Base-by-base conservation (phyloP, 2,329 filamentous ascomycete genomes). In the Xylaria hypoxylon region DNA sequence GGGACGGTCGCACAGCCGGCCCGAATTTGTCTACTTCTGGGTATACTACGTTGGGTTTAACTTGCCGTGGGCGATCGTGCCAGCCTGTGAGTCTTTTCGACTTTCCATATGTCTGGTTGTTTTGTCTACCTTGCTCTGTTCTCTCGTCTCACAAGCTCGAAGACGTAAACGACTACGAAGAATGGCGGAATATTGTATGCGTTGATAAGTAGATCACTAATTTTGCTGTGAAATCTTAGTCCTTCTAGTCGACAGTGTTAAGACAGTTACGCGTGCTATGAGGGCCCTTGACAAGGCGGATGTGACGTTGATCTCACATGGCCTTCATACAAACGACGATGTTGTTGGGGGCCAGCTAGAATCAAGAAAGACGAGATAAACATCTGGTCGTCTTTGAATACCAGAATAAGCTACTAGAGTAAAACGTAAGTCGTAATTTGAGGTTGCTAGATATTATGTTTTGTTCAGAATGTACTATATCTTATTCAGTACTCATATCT, bases 21-120 rank as follows among this genome's bases (percentile, higher is more conserved):
- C 88, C 1, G 88, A 90, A 77, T 78, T 80, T 24, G 74, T 86
- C 33, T 90, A 90, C 71, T 89, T 86, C 71, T 90, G 87, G 87
- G 79, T 86, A 19, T 90, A 90, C 71, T 90, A 88, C 67, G 79
- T 87, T 5, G 85, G 84, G 2, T 85, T 89, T 75, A 90, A 90
- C 72, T 74, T 83, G 17, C 86, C 87, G 0, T 90, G 88, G 88
- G 84, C 81, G 0, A 70, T 88, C 1, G 81, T 89, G 26, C 88
- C 88, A 5, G 71, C 80, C 2, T 73, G 87, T 89, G 72, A 79
- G 86, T 83, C 26, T 51, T 56, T 17, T 51, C 51, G 13, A 0
- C 19, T 13, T 19, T 22, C 19, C 24, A 15, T 28, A 6, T 52
- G 10, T 19, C 33, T n/a, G 13, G 19, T 38, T n/a, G 8, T 35